Evolutionary conservation across 2,329 filamentous ascomycete species (phyloP).

Genomic region (Fonsecaea monophora): DNA sequence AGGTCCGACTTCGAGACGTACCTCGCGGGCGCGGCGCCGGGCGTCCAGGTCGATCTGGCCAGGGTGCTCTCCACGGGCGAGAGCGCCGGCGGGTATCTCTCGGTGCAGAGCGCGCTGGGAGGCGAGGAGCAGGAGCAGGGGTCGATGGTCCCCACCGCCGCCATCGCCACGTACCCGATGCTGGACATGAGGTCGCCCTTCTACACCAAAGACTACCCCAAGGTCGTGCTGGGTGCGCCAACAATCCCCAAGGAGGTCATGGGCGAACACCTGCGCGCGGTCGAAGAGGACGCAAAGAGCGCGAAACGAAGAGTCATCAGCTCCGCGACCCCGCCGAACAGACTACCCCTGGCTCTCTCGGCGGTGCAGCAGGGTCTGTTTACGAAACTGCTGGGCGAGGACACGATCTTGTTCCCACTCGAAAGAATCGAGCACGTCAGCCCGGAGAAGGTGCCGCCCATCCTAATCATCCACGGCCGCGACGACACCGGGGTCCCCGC

Average conservation of each 20-base stretch:
- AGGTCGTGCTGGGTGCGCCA: constrained; percentile 11
- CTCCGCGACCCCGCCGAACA: constrained; percentile 7
- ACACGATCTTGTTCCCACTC: constrained; percentile 15
- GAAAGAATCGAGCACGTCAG: constrained; percentile 10
- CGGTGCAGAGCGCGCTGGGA: constrained; percentile 9
- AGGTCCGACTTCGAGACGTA: neutral
- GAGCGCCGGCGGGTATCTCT: constrained; percentile 18
- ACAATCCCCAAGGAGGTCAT: neutral
- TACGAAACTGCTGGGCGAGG: constrained; percentile 14
- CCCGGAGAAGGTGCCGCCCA: neutral
- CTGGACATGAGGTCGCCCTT: constrained; percentile 6
- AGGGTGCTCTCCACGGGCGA: constrained; percentile 11
- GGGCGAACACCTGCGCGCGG: neutral
- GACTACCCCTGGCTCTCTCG: constrained; percentile 13
- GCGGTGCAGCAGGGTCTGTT: constrained; percentile 15
- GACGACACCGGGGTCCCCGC: constrained; percentile 14
- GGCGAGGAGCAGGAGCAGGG: neutral
- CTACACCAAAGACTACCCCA: constrained; percentile 14
- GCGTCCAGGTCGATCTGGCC: constrained; percentile 2
- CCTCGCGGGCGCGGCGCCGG: neutral
- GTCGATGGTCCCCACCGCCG: neutral
- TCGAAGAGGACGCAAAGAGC: constrained; percentile 9
- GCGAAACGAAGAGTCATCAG: constrained; percentile 1
- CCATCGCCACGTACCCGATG: constrained; percentile 13
- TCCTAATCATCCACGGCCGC: constrained; percentile 14